These are phyloP conservation scores for Phyllosticta citribraziliensis DNA, from an alignment of 2,329 filamentous ascomycete species.

Conservation along the genomic window DNA sequence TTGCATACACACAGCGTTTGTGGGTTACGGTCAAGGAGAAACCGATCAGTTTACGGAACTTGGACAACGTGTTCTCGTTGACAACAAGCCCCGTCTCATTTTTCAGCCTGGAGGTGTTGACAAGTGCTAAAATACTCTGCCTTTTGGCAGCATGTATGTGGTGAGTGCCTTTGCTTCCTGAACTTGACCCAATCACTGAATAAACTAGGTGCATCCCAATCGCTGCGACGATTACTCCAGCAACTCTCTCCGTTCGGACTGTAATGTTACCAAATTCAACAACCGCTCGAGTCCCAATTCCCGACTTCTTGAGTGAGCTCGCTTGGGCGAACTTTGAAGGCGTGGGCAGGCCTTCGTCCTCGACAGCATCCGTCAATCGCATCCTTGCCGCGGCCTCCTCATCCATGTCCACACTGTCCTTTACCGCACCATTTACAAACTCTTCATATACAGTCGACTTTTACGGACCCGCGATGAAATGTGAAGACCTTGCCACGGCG, in stretches of 20 bases:
- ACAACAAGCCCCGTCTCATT: neutral
- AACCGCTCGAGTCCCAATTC: neutral
- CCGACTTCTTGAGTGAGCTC: neutral
- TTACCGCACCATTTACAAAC: neutral
- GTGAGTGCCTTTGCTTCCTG: neutral
- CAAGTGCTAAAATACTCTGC: neutral
- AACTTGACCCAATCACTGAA: neutral
- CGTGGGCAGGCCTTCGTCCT: neutral
- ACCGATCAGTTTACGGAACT: neutral
- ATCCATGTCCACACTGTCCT: neutral
- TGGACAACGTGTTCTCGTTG: conserved; percentile 2
- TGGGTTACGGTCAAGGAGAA: neutral
- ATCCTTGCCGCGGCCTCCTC: neutral
- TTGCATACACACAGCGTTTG: neutral
- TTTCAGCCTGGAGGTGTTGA: neutral
- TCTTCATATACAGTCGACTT: neutral
- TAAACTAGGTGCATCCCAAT: neutral
- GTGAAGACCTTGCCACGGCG: neutral
- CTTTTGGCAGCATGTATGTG: neutral
- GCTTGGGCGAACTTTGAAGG: neutral
- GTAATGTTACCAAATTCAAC: neutral
- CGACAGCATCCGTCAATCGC: neutral
- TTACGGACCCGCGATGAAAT: neutral
- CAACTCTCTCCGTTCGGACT: neutral
- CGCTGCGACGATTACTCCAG: neutral